Percentiles rank a stretch among this genome's conserved stretches.
Conservation (phyloP, 2,329 filamentous ascomycete species). For the Fonsecaea nubica region DNA sequence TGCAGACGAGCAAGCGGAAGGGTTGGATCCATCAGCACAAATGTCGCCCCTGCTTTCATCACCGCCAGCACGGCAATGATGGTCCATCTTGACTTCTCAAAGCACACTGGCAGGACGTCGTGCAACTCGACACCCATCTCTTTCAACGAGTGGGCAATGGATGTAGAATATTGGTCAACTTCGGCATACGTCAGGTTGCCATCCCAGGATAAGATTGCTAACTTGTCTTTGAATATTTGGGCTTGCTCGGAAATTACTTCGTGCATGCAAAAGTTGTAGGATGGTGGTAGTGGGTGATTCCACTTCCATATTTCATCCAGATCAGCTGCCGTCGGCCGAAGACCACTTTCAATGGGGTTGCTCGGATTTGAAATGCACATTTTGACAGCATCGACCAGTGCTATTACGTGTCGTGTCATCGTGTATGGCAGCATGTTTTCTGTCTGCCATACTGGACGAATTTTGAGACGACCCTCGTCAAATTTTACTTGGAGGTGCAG, state of each 20-base stretch:
- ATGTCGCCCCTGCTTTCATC: constrained; percentile 52
- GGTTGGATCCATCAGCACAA: constrained; percentile 51
- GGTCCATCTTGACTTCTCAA: constrained; percentile 54
- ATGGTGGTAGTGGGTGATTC: constrained; percentile 38
- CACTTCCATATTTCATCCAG: constrained; percentile 40
- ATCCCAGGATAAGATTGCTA: constrained; percentile 47
- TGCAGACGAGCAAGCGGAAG: constrained; percentile 49
- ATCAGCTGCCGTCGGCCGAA: constrained; percentile 43
- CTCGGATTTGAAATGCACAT: constrained; percentile 44
- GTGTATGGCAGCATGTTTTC: constrained; percentile 53
- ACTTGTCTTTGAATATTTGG: constrained; percentile 19
- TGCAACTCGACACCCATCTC: constrained; percentile 50
- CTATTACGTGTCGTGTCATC: constrained; percentile 51
- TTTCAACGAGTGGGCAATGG: constrained; percentile 47
- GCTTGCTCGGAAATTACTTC: constrained; percentile 30
- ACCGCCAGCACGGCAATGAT: constrained; percentile 51
- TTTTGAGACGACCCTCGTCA: constrained; percentile 41
- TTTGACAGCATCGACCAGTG: constrained; percentile 51
- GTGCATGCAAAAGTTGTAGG: constrained; percentile 36
- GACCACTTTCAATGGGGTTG: constrained; percentile 43
- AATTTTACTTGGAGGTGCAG: constrained; percentile 47
- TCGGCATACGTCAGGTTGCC: constrained; percentile 48
- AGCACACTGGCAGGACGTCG: constrained; percentile 49
- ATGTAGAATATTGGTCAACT: constrained; percentile 45
- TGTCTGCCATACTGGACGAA: constrained; percentile 53